These are phyloP conservation scores for Apiospora marii DNA, from an alignment of 2,329 filamentous ascomycete genomes.

Conservation along the genomic window DNA sequence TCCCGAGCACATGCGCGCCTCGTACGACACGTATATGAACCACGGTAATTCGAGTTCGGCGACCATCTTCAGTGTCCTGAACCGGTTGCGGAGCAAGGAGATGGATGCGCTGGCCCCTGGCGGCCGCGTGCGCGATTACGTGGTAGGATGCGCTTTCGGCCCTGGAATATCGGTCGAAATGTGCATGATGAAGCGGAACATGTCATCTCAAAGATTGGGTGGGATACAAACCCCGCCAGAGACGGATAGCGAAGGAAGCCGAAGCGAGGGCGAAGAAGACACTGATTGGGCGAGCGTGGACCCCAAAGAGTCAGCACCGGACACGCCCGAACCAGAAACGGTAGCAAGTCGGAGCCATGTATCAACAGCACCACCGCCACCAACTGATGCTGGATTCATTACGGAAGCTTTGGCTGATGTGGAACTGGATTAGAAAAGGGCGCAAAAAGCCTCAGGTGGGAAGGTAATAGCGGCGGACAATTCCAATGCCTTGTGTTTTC, in stretches of 20 bases:
- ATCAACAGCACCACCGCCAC: neutral
- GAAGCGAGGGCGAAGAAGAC: constrained; percentile 49
- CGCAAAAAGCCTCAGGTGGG: neutral
- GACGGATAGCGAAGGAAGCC: constrained; percentile 59
- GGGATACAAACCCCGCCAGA: constrained; percentile 61
- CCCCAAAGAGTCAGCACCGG: constrained; percentile 34
- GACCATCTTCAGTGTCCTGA: constrained; percentile 73
- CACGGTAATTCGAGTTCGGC: constrained; percentile 75
- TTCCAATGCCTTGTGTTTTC: neutral
- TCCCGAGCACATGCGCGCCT: constrained; percentile 72
- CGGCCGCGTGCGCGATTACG: constrained; percentile 59
- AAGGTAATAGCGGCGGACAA: neutral
- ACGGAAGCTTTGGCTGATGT: constrained; percentile 28
- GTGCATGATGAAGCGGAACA: constrained; percentile 66
- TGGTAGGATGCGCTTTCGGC: constrained; percentile 74
- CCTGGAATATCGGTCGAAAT: constrained; percentile 74
- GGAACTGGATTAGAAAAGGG: constrained; percentile 28
- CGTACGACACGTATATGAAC: constrained; percentile 72
- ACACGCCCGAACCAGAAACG: constrained; percentile 29
- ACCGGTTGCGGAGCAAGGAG: constrained; percentile 65
- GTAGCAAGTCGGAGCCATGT: constrained; percentile 28
- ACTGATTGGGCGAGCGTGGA: constrained; percentile 40
- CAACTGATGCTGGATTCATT: constrained; percentile 30
- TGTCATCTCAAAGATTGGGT: constrained; percentile 39
- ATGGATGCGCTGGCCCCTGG: constrained; percentile 65